Evolutionary conservation across 2,329 filamentous ascomycete genomes (phyloP).

Genomic region (Fusarium nodosum): DNA sequence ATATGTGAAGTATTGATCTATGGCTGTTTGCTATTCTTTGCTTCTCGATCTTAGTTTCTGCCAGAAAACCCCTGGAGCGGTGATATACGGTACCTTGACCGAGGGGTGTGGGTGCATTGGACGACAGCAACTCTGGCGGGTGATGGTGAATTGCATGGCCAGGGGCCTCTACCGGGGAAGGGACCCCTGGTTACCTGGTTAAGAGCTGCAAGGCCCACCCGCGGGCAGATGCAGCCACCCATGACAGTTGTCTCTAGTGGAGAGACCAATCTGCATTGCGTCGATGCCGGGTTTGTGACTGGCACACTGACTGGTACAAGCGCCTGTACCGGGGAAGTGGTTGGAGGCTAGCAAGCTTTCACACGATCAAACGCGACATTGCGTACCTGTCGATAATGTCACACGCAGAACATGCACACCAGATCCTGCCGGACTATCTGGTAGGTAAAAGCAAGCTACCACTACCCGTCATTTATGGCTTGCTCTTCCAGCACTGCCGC

Average conservation of each 20-base stretch:
- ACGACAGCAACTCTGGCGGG: slow-evolving; percentile 42
- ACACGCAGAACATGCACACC: slow-evolving; percentile 37
- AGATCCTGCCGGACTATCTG: slow-evolving; percentile 41
- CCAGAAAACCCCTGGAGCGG: slow-evolving; percentile 39
- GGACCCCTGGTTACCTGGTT: slow-evolving; percentile 41
- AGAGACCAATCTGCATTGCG: slow-evolving; percentile 42
- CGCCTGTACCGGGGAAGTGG: slow-evolving; percentile 47
- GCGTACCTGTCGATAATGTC: slow-evolving; percentile 44
- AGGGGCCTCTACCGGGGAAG: slow-evolving; percentile 45
- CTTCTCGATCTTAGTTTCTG: slow-evolving; percentile 13
- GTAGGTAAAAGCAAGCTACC: slow-evolving; percentile 15
- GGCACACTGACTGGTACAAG: slow-evolving; percentile 44
- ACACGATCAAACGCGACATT: slow-evolving; percentile 43
- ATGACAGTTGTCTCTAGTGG: slow-evolving; percentile 45
- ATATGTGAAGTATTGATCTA: slow-evolving; percentile 27
- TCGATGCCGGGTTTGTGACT: slow-evolving; percentile 30
- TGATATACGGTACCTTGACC: slow-evolving; percentile 46
- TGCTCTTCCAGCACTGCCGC: slow-evolving; percentile 43
- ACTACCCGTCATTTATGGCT: slow-evolving; percentile 2
- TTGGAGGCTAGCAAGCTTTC: slow-evolving; percentile 44
- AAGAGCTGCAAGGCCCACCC: slow-evolving; percentile 48
- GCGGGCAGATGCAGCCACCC: slow-evolving; percentile 46
- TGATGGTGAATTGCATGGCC: slow-evolving; percentile 41
- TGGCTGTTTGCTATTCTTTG: slow-evolving; percentile 11
- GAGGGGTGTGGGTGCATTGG: slow-evolving; percentile 43